phyloP scores from a whole-genome alignment of 805 yeast species.

The Saccharomycopsis sp. region DNA sequence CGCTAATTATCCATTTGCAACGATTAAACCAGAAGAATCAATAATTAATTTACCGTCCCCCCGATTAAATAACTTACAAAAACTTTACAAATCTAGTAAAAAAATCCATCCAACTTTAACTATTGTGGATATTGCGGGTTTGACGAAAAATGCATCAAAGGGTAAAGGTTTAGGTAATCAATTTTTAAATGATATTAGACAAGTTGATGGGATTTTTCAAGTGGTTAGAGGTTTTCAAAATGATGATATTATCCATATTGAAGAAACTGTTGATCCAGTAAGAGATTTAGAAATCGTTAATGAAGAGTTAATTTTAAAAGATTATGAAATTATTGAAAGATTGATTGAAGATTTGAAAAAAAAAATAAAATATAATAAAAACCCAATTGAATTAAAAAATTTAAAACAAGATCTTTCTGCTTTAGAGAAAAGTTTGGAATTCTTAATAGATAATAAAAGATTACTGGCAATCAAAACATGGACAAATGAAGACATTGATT shows the following conservation, averaged over 20 bases:
- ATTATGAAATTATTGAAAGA: constrained; percentile 57
- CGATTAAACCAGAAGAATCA: constrained; percentile 95
- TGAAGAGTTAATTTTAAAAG: constrained; percentile 70
- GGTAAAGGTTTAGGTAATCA: constrained; percentile 83
- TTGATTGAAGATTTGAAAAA: constrained; percentile 42
- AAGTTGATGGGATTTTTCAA: constrained; percentile 75
- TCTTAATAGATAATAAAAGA: constrained; percentile 52
- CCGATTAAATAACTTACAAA: constrained; percentile 44
- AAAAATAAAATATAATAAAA: constrained; percentile 30
- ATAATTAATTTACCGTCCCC: constrained; percentile 60
- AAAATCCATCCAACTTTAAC: constrained; percentile 61
- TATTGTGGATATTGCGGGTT: constrained; percentile 72
- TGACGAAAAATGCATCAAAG: constrained; percentile 70
- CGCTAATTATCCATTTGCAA: constrained; percentile 96
- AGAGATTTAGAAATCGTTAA: constrained; percentile 67
- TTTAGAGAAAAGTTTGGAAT: constrained; percentile 31
- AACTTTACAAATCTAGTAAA: constrained; percentile 49
- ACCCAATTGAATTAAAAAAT: constrained; percentile 37
- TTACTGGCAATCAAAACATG: constrained; percentile 52
- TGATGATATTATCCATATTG: constrained; percentile 69
- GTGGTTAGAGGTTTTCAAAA: constrained; percentile 69
- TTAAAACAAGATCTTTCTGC: constrained; percentile 30
- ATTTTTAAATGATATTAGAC: constrained; percentile 66
- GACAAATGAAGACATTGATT: constrained; percentile 52
- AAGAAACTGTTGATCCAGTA: constrained; percentile 60